A percentile compares a stretch with the other conserved stretches of the same genome.
Evolutionary conservation across 225 moss, liverwort and hornwort genomes (phyloP).

Genomic region (Polytrichum commune): DNA sequence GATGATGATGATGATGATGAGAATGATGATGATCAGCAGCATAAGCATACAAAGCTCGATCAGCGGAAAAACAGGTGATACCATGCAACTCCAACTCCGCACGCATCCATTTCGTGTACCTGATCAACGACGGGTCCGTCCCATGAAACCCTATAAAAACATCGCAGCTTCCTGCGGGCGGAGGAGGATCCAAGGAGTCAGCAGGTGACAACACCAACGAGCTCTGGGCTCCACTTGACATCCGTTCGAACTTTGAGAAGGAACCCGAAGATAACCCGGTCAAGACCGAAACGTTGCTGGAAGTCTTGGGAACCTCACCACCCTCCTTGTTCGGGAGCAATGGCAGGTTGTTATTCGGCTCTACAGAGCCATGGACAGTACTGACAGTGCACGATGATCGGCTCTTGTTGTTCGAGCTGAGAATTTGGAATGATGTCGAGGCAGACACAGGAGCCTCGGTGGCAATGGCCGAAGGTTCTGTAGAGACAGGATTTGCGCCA

Average conservation of each 20-base stretch:
- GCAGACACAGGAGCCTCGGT: no score
- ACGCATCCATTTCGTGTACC: conserved; percentile 60
- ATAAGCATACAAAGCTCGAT: conserved; percentile 45
- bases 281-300: no score
- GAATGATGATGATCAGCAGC: conserved; percentile 39
- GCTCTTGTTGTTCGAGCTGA: no score
- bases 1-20: conserved; percentile 14
- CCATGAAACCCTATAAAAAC: conserved; percentile 58
- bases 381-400: no score
- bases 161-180: conserved; percentile 37
- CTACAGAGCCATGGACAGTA: no score
- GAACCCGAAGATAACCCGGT: neutral
- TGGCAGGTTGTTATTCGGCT: no score
- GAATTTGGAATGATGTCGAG: no score
- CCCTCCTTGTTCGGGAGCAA: no score
- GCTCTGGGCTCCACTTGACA: neutral
- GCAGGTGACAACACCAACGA: neutral
- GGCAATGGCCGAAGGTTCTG: no score
- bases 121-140: conserved; percentile 30
- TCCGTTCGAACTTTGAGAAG: neutral
- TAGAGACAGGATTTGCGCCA: no score
- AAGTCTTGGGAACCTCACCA: no score
- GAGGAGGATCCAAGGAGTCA: conserved; percentile 1
- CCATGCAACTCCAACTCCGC: conserved; percentile 61
- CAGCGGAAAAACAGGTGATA: conserved; percentile 52